phyloP scores from a whole-genome alignment of 441 rosid species.

The Pelargonium cotyledonis region DNA sequence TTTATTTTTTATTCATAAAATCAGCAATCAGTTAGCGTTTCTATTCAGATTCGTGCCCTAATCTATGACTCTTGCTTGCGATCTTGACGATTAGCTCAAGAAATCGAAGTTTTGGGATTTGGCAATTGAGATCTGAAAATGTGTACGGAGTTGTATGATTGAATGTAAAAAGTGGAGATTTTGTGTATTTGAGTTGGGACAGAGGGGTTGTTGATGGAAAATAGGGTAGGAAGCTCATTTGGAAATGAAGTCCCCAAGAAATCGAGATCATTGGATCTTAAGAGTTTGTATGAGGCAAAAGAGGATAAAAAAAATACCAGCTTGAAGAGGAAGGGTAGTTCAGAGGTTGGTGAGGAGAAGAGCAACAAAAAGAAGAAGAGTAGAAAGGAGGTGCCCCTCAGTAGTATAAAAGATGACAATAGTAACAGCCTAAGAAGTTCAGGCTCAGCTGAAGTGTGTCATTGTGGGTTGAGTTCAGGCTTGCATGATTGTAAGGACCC shows the following conservation, averaged over 20 bases:
- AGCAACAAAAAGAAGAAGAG: conserved; percentile 48
- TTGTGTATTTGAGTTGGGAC: conserved; percentile 40
- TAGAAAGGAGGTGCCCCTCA: conserved; percentile 46
- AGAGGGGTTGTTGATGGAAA: conserved; percentile 72
- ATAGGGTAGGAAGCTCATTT: conserved; percentile 54
- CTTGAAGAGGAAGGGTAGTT: conserved; percentile 52
- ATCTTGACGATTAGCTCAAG: conserved; percentile 31
- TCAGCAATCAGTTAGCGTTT: conserved; percentile 37
- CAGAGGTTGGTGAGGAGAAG: conserved; percentile 35
- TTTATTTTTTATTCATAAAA: conserved; percentile 28
- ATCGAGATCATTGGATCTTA: conserved; percentile 85
- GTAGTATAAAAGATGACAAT: conserved; percentile 43
- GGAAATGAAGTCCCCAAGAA: conserved; percentile 67
- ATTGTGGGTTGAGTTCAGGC: conserved; percentile 30
- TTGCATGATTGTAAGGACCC: conserved; percentile 33
- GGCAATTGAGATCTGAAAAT: conserved; percentile 61
- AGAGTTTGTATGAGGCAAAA: conserved; percentile 59
- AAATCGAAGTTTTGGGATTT: conserved; percentile 28
- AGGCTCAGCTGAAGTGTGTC: conserved; percentile 44
- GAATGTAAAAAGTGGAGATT: conserved; percentile 44
- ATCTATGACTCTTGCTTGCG: conserved; percentile 28
- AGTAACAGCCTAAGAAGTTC: conserved; percentile 32
- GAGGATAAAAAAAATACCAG: conserved; percentile 35
- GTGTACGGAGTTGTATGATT: conserved; percentile 35
- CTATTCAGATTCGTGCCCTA: conserved; percentile 38